phyloP scores from a whole-genome alignment of 2,329 filamentous ascomycete genomes.

The Capronia epimyces region DNA sequence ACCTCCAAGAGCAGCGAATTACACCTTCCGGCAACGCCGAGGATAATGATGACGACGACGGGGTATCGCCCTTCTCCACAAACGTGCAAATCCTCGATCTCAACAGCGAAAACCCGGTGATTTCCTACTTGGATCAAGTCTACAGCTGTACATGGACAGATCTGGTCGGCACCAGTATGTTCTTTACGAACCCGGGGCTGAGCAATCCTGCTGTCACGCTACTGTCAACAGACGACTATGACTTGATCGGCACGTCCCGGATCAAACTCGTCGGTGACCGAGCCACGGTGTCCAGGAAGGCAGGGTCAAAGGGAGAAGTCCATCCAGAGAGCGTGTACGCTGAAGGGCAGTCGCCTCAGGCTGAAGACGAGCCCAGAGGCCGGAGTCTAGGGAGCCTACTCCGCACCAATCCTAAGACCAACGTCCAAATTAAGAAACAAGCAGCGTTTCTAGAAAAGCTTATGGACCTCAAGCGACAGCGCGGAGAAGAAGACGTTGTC shows the following conservation, averaged over 20 bases:
- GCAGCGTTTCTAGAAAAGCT: conserved; percentile 59
- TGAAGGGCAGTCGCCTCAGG: neutral
- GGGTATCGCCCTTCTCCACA: conserved; percentile 31
- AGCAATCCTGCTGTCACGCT: conserved; percentile 32
- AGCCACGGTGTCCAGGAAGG: conserved; percentile 51
- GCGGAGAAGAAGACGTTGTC: conserved; percentile 62
- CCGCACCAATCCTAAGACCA: conserved; percentile 29
- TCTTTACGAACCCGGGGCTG: conserved; percentile 59
- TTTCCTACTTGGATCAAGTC: conserved; percentile 72
- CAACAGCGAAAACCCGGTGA: conserved; percentile 67
- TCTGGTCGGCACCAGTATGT: conserved; percentile 75
- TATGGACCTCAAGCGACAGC: conserved; percentile 58
- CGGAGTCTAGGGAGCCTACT: conserved; percentile 20
- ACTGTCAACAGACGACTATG: conserved; percentile 49
- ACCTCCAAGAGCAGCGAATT: neutral
- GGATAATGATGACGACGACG: conserved; percentile 34
- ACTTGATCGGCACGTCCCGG: conserved; percentile 66
- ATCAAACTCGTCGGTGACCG: conserved; percentile 65
- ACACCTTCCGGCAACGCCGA: conserved; percentile 26
- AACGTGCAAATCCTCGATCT: conserved; percentile 75
- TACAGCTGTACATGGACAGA: conserved; percentile 78
- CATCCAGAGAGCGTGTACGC: conserved; percentile 6
- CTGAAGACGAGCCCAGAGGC: conserved; percentile 2
- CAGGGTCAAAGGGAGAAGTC: neutral
- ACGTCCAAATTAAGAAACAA: conserved; percentile 39